These are phyloP conservation scores for Botrytis squamosa DNA, from an alignment of 2,329 filamentous ascomycete genomes.

Conservation along the genomic window DNA sequence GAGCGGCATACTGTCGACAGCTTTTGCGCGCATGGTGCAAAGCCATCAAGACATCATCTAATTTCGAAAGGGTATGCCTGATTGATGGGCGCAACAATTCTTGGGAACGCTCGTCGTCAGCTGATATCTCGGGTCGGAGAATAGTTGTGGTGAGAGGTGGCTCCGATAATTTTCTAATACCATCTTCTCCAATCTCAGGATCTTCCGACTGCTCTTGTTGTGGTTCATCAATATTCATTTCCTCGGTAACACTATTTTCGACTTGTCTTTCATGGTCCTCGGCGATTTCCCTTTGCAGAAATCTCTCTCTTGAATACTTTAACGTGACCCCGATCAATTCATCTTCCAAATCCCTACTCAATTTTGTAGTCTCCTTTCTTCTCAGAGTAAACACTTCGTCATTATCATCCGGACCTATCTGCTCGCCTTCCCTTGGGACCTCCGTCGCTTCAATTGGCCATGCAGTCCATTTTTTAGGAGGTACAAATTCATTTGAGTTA, in stretches of 20 bases:
- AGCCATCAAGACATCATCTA: conserved; percentile 68
- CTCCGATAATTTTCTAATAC: conserved; percentile 14
- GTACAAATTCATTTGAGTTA: conserved; percentile 44
- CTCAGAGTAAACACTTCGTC: conserved; percentile 54
- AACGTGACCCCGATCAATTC: conserved; percentile 66
- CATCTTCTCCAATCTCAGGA: conserved; percentile 21
- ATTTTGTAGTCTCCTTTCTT: conserved; percentile 44
- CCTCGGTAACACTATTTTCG: conserved; percentile 25
- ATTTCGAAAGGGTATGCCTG: conserved; percentile 64
- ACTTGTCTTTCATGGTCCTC: conserved; percentile 20
- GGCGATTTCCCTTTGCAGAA: conserved; percentile 42
- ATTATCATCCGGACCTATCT: conserved; percentile 47
- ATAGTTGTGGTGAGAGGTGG: not conserved
- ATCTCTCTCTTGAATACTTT: conserved; percentile 65
- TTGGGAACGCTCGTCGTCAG: conserved; percentile 69
- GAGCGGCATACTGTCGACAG: conserved; percentile 41
- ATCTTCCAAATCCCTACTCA: conserved; percentile 66
- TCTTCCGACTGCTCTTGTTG: conserved; percentile 4
- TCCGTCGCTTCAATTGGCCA: conserved; percentile 70
- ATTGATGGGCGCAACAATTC: conserved; percentile 65
- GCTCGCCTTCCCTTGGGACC: conserved; percentile 59
- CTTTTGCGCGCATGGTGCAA: conserved; percentile 67
- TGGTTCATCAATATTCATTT: conserved; percentile 10
- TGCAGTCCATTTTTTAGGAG: conserved; percentile 70
- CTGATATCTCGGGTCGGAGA: conserved; percentile 54